Base-by-base conservation (phyloP, 2,329 filamentous ascomycete genomes). In the Fusarium torulosum region DNA sequence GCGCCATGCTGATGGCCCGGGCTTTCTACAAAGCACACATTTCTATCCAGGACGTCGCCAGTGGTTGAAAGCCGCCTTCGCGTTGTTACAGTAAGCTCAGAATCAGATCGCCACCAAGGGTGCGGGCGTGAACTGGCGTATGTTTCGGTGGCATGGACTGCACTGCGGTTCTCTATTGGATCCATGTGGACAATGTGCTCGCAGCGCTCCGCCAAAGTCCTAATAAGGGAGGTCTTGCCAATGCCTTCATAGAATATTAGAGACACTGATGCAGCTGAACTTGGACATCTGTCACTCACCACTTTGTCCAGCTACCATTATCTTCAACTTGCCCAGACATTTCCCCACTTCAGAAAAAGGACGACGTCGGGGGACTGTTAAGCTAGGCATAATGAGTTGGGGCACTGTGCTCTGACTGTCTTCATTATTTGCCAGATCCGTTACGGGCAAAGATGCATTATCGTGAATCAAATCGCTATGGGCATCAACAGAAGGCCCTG, bases 311-410 rank as follows among this genome's bases (percentile, higher is more conserved):
- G 93, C 91, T 55, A 98, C 84, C 67, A 98, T 83, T n/a, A 98
- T 83, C 80, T 97, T 98, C 54, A 98, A 83, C 72, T 93, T 90
- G 2, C 95, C 95, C 76, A 98, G 86, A 33, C 85, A 86, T 80
- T 91, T 95, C 17, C 96, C 96, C 45, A 87, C 86, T n/a, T 91
- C 88, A 0, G 96, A 97, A 77, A 98, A 98, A 0, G 94, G 94
- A 51, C 94, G 86, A 49, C 96, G 89, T 63, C 88, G 91, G 5
- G 96, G 95, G 87, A 99, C 96, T 64, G 88, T 90, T 73, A 99
- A 90, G 75, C 94, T 97, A 7, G 96, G 96, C 96, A 99, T 99
- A 62, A 99, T 92, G n/a, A 99, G 85, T 78, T 98, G 94, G 23
- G 91, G 91, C 40, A 83, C 84, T 63, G 72, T 47, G 44, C 62